Base-by-base conservation (phyloP, 495 filamentous ascomycete genomes). In the Xylaria acuta region DNA sequence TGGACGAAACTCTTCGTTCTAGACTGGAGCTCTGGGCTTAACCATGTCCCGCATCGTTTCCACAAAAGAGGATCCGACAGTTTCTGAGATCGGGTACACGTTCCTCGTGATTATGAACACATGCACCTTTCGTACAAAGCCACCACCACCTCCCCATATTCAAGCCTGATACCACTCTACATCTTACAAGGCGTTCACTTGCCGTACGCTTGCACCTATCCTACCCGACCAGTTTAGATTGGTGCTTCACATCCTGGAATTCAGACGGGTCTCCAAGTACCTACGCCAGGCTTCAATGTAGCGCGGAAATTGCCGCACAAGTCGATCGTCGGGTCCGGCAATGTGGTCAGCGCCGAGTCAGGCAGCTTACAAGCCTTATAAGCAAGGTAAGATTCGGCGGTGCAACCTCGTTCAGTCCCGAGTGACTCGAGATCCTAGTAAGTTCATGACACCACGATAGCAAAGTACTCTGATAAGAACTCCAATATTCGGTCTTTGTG, bases 361-460 rank as follows among this genome's bases (percentile, higher is more conserved):
- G 62, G 67, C 54, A 59, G 67, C 54, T 49, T 62, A 30, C 67
- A 45, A 58, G 53, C 38, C 53, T 41, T 69, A 69, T 47, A 56
- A 51, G 47, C 64, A 67, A 67, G 67, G 67, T 41, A 60, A 69
- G 53, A 47, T 69, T 69, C 53, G 53, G 67, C 67, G 30, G 51
- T 69, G 67, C 53, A 69, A 60, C 53, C 38, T 38, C 20, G 22
- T 68, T 22, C 34, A 49, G 25, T 68, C 66, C 64, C 38, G 66
- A 51, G 51, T 20, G 49, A 27, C 56, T 36, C 47, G 18, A 36
- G 9, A 60, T 60, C 54, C 53, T 6, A 40, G 67, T 49, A 38
- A 38, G 45, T 51, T 40, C 32, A 62, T 34, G 54, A 60, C 14
- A 47, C 43, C 20, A 27, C 16, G 12, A 6, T 12, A 14, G 14